Evolutionary conservation across 1,284 basidiomycete species (phyloP).

Genomic region (Phenoliferia sp.): DNA sequence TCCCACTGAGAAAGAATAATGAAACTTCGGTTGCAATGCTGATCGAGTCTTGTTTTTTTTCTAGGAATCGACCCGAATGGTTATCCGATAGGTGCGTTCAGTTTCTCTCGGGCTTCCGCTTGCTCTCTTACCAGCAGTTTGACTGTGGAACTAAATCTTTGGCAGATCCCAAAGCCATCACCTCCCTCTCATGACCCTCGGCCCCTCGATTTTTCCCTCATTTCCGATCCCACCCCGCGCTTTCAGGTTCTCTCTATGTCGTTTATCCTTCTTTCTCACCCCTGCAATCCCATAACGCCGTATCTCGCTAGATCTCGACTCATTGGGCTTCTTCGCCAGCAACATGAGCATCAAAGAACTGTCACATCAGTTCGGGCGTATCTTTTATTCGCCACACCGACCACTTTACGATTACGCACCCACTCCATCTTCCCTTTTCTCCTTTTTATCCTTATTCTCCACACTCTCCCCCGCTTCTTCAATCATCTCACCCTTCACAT

Average conservation of each 20-base stretch:
- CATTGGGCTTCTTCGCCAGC: too few species aligned
- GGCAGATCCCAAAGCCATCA: slow-evolving; percentile 27
- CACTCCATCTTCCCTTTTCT: neutral
- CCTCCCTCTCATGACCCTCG: slow-evolving; percentile 4
- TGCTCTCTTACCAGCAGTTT: neutral
- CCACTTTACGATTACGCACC: too few species aligned
- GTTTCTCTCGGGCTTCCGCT: neutral
- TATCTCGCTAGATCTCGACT: too few species aligned
- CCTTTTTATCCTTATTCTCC: neutral
- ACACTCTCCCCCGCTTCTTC: neutral
- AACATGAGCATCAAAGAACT: too few species aligned
- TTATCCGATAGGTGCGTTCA: slow-evolving; percentile 6
- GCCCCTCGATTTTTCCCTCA: neutral
- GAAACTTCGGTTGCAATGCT: neutral
- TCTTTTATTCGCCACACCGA: too few species aligned
- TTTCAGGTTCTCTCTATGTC: too few species aligned
- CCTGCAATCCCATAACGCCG: too few species aligned
- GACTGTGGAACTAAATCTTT: neutral
- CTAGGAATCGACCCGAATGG: slow-evolving; percentile 26
- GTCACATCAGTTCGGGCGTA: too few species aligned
- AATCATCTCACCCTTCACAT: slow-evolving; percentile 4
- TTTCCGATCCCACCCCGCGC: neutral
- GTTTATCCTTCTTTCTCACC: too few species aligned
- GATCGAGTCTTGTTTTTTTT: neutral
- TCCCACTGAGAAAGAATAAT: neutral